These are phyloP conservation scores for Oleoguttula mirabilis DNA, from an alignment of 495 filamentous ascomycete species.

Conservation along the genomic window DNA sequence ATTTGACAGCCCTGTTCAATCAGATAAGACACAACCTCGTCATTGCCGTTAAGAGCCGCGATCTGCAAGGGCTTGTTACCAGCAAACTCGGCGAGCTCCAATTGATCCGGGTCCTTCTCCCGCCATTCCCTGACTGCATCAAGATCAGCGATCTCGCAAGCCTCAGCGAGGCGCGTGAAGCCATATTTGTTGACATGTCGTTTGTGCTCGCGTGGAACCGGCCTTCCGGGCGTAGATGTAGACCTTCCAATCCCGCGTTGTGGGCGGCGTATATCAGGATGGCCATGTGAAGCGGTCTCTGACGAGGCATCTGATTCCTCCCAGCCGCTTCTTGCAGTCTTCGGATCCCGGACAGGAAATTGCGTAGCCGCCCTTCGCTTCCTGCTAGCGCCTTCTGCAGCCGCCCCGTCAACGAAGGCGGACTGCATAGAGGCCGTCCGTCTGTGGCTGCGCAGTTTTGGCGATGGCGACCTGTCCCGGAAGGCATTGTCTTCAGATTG, in stretches of 20 bases:
- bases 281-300: slow-evolving; percentile 16
- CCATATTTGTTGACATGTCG: slow-evolving; percentile 78
- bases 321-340: slow-evolving; percentile 8
- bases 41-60: slow-evolving; percentile 70
- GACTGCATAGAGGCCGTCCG: slow-evolving; percentile 20
- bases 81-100: slow-evolving; percentile 84
- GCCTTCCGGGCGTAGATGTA: slow-evolving; percentile 19
- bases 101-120: slow-evolving; percentile 66
- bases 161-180: slow-evolving; percentile 70
- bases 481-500: slow-evolving; percentile 8
- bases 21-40: slow-evolving; percentile 69
- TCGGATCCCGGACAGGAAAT: slow-evolving; percentile 12
- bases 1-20: slow-evolving; percentile 71
- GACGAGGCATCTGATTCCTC: slow-evolving; percentile 22
- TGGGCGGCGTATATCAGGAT: slow-evolving; percentile 7
- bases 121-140: slow-evolving; percentile 56
- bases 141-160: slow-evolving; percentile 64
- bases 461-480: slow-evolving; percentile 19
- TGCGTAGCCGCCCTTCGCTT: slow-evolving; percentile 6
- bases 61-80: slow-evolving; percentile 90
- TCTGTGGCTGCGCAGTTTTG: slow-evolving; percentile 10
- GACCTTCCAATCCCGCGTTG: slow-evolving; percentile 16
- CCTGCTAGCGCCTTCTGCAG: slow-evolving; percentile 1
- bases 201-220: slow-evolving; percentile 44
- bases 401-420: slow-evolving; percentile 5